Evolutionary conservation across 352 stramenopile species (phyloP).

Genomic region (Phytopythium montanum): DNA sequence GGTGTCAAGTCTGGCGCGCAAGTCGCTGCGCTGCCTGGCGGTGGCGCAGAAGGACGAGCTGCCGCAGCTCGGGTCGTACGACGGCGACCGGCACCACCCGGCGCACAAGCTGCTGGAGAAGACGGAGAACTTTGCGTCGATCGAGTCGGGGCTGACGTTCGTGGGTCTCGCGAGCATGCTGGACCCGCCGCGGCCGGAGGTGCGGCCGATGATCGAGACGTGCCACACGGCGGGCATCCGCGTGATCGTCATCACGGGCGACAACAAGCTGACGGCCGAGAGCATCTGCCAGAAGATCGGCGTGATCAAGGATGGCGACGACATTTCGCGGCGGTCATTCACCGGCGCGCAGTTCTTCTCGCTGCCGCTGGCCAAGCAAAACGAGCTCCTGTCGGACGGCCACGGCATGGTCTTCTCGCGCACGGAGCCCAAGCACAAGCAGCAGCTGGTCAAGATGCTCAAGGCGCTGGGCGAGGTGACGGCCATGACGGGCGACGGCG

Average conservation of each 20-base stretch:
- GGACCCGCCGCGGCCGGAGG: slow-evolving; percentile 97
- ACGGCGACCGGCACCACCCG: slow-evolving; percentile 82
- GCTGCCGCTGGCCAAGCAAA: slow-evolving; percentile 89
- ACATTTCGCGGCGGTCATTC: slow-evolving; percentile 90
- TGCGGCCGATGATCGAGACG: slow-evolving; percentile 93
- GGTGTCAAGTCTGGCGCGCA: slow-evolving; percentile 88
- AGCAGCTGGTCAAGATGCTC: slow-evolving; percentile 94
- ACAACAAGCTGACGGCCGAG: slow-evolving; percentile 97
- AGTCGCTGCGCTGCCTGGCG: slow-evolving; percentile 95
- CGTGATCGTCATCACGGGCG: slow-evolving; percentile 99
- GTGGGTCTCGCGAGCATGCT: slow-evolving; percentile 98
- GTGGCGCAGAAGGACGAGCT: slow-evolving; percentile 96
- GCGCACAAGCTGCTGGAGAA: slow-evolving; percentile 79
- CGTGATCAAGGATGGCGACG: slow-evolving; percentile 88
- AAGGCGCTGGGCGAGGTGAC: slow-evolving; percentile 92
- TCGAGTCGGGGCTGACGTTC: slow-evolving; percentile 97
- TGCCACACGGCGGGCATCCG: slow-evolving; percentile 96
- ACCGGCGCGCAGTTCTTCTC: slow-evolving; percentile 96
- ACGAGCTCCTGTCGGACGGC: slow-evolving; percentile 84
- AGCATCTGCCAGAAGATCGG: slow-evolving; percentile 97
- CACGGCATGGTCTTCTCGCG: slow-evolving; percentile 96
- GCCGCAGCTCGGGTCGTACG: slow-evolving; percentile 70
- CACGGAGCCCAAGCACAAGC: slow-evolving; percentile 98
- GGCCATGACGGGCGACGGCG: slow-evolving; percentile 98
- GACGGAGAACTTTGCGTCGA: slow-evolving; percentile 89